A percentile compares a stretch with the other conserved stretches of the same genome.
These are phyloP conservation scores for Rhodotorula sp. DNA, from an alignment of 1,284 basidiomycete species.

Conservation along the genomic window DNA sequence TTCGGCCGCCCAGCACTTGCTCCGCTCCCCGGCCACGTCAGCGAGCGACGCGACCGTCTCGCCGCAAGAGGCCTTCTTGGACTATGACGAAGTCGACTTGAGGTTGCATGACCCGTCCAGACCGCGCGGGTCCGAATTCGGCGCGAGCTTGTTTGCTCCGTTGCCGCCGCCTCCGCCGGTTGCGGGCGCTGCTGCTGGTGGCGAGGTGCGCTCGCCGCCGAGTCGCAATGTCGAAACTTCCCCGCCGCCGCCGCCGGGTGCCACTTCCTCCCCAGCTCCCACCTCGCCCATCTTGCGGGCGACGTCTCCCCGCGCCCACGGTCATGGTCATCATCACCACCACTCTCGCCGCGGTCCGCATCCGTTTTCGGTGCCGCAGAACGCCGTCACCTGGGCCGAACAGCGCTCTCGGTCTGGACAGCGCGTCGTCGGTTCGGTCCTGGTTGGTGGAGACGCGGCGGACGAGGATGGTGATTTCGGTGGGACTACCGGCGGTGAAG, in stretches of 20 bases:
- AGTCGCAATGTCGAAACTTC: not conserved
- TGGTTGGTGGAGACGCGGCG: conserved; percentile 25
- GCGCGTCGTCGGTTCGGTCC: conserved; percentile 8
- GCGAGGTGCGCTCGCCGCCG: not conserved
- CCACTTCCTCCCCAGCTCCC: not conserved
- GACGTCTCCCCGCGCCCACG: not conserved
- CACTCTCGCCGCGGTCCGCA: conserved; percentile 13
- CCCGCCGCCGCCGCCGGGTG: not conserved
- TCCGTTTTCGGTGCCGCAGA: conserved; percentile 39
- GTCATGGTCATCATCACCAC: not conserved
- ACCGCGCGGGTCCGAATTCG: conserved; percentile 12
- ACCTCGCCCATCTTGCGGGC: not conserved
- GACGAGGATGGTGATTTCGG: conserved; percentile 29
- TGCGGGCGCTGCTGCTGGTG: not conserved
- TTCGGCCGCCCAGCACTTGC: not conserved
- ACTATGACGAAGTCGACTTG: conserved; percentile 36
- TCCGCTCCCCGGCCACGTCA: not conserved
- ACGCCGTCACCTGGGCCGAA: conserved; percentile 37
- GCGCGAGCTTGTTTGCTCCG: conserved; percentile 24
- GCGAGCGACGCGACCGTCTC: conserved; percentile 30
- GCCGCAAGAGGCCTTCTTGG: conserved; percentile 41
- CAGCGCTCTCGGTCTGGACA: conserved; percentile 11
- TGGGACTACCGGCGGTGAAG: not conserved
- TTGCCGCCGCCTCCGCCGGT: conserved; percentile 1
- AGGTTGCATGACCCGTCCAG: conserved; percentile 19